Evolutionary conservation across 2,329 filamentous ascomycete species (phyloP), one percentile per base, ranked within the genome.

Genomic region (Epichloe festucae): DNA sequence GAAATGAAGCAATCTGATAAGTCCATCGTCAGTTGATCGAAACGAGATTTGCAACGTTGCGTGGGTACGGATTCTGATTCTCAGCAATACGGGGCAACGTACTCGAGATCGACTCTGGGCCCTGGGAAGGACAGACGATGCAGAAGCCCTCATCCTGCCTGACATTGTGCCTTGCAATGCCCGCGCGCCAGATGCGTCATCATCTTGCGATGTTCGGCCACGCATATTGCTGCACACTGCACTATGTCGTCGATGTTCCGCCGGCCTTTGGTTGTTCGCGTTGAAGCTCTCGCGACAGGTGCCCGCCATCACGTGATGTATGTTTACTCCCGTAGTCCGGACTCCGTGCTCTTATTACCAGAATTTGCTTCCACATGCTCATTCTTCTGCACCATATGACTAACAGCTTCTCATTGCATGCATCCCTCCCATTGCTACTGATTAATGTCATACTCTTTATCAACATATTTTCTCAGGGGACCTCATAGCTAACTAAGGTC

Each of bases 1-100:
- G 73, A 50, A 75, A 73, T 2, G 72, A 68, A 6, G 73, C 67
- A 53, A 75, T 62, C 71, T 73, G 47, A 35, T 3, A 4, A 43
- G 5, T 36, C 14, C 7, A 11, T 46, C 10, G 4, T 44, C 49
- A 43, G 40, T 53, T 48, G 41, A 48, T 44, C 49, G 51, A 23
- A 4, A 34, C 15, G 21, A 27, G 38, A 31, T 8, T 12, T 10
- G 27, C 17, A n/a, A 14, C 44, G 4, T 39, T 34, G 40, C 49
- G 50, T 35, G 52, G 50, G 49, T 40, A 49, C 57, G 15, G 14
- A 11, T 36, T 27, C 42, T 17, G 11, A 10, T 27, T n/a, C 11
- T 45, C 11, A 23, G 40, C 4, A 39, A 31, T n/a, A 7, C 21
- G 40, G 15, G 17, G 11, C 15, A n/a, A 65, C 67, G 57, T 65